These are phyloP conservation scores for Fagopyrum tataricum DNA, from an alignment of 148 eudicot genomes.

Conservation along the genomic window DNA sequence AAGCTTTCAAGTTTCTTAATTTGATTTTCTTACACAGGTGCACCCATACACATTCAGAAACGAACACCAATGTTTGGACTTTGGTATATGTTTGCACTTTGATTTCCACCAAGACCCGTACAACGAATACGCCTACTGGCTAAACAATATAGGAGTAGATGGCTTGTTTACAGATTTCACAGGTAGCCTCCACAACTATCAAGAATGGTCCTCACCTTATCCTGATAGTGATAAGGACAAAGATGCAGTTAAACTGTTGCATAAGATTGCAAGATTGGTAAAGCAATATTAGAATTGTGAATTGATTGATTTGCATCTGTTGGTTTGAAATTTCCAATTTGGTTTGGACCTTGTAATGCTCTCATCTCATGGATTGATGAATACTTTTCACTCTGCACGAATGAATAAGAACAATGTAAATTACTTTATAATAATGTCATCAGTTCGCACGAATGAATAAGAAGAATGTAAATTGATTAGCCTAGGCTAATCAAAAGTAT, in stretches of 20 bases:
- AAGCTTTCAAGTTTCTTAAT: background rate
- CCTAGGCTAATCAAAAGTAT: too few species aligned
- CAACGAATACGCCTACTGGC: conserved; percentile 68
- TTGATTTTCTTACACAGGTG: conserved; percentile 41
- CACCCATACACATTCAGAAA: conserved; percentile 89
- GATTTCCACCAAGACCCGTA: conserved; percentile 79
- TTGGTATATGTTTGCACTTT: conserved; percentile 59
- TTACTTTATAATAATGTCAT: background rate
- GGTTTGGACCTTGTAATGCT: background rate
- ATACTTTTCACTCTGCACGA: background rate
- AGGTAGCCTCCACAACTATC: conserved; percentile 74
- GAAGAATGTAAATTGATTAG: too few species aligned
- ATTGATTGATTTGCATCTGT: background rate
- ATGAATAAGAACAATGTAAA: background rate
- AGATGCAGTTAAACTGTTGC: conserved; percentile 35
- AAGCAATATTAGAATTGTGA: conserved; percentile 4
- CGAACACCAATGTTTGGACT: conserved; percentile 68
- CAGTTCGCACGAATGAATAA: too few species aligned
- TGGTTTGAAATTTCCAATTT: background rate
- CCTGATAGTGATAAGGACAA: conserved; percentile 19
- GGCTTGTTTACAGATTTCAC: conserved; percentile 93
- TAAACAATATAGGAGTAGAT: conserved; percentile 75
- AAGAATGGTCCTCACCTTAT: conserved; percentile 61
- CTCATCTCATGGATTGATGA: background rate
- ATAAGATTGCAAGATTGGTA: conserved; percentile 43